Base-by-base conservation (phyloP, 2,329 filamentous ascomycete species). In the Cladosporium sp. region DNA sequence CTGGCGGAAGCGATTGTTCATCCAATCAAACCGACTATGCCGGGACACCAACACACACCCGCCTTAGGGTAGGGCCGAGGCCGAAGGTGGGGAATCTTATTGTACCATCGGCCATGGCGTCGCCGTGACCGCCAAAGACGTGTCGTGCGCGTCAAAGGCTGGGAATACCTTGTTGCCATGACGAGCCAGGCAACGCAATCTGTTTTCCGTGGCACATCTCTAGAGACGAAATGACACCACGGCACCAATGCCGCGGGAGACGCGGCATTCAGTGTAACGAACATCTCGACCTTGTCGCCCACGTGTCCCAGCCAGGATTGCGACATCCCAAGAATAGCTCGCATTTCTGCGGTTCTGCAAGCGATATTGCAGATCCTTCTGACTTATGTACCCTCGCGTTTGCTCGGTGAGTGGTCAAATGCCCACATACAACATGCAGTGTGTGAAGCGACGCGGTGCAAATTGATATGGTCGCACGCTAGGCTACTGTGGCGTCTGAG, bases 261-360 rank as follows among this genome's bases (percentile, higher is more conserved):
- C 22, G 9, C 5, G 22, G 5, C 4, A 27, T 27, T 27, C 22
- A 9, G 22, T 27, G 22, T 27, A 27, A 27, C 22, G 9, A 27
- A 9, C 15, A 35, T 35, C 32, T 35, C 13, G 13, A 35, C 32
- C 20, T 27, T 19, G 7, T 8, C 20, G 13, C 38, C 38, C 38
- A 40, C 38, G 38, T 40, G 38, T 39, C 19, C n/a, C 22, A 47
- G 33, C 35, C 25, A 30, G 43, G 43, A 39, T 47, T 35, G 27
- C 32, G 13, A 22, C 12, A n/a, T 18, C 25, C 43, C 43, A 47
- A 47, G 35, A 38, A 40, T 48, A 48, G 45, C 36, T 22, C 33
- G 27, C 43, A 32, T 16, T 20, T 15, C 25, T 40, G 43, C 29
- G 25, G 30, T 15, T 36, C 32, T 46, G 43, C 32, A 46, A 16